phyloP scores from a whole-genome alignment of 2,329 filamentous ascomycete species.

The Xylariaceae sp. region DNA sequence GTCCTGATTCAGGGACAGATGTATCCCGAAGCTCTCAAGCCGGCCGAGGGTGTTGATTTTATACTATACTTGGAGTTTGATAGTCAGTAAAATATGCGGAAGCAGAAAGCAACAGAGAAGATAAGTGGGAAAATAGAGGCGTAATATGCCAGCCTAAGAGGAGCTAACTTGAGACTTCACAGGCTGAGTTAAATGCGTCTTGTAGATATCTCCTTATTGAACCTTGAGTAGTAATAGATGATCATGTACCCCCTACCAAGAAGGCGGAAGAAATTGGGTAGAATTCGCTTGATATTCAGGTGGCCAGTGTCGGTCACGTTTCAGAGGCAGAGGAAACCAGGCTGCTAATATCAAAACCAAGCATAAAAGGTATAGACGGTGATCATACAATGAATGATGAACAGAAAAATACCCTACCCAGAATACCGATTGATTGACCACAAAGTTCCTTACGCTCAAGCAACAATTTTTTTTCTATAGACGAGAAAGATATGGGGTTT shows the following conservation, averaged over 20 bases:
- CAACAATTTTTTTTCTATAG: slow-evolving; percentile 1
- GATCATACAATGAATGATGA: slow-evolving; percentile 32
- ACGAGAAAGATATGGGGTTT: neutral
- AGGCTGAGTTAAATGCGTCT: slow-evolving; percentile 2
- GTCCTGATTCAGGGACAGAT: no score
- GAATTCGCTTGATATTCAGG: slow-evolving; percentile 32
- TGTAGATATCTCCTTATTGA: slow-evolving; percentile 10
- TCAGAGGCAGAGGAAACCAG: slow-evolving; percentile 33
- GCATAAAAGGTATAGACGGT: slow-evolving; percentile 32
- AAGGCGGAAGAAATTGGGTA: slow-evolving; percentile 26
- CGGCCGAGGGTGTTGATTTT: no score
- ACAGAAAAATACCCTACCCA: neutral
- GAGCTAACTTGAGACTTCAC: neutral
- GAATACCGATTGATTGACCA: slow-evolving; percentile 20
- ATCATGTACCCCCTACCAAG: slow-evolving; percentile 18
- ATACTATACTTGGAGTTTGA: no score
- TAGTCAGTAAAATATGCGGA: no score
- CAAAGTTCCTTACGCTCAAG: slow-evolving; percentile 8
- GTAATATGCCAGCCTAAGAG: neutral
- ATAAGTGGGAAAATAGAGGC: neutral
- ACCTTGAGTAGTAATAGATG: slow-evolving; percentile 15
- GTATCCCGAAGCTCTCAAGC: no score
- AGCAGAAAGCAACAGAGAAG: no score
- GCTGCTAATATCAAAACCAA: slow-evolving; percentile 28
- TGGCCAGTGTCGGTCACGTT: slow-evolving; percentile 38